A percentile compares a stretch with the other conserved stretches of the same genome.
phyloP scores from a whole-genome alignment of 768 basidiomycete genomes.

The Dioszegia hungarica region DNA sequence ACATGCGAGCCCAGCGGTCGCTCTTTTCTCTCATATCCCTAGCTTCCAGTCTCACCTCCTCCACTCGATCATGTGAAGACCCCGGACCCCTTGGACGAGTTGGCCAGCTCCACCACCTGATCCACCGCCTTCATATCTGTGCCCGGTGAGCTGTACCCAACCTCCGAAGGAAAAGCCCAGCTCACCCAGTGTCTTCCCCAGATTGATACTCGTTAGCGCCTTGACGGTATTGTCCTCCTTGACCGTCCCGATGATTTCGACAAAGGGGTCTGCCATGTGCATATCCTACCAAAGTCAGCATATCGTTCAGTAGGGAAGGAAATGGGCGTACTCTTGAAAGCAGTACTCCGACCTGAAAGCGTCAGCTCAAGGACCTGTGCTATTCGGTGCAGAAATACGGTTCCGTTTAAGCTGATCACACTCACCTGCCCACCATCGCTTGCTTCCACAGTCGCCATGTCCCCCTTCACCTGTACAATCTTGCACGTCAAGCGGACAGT shows the following conservation, averaged over 20 bases:
- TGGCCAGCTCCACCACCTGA: conserved; percentile 32
- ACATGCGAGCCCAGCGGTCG: neutral
- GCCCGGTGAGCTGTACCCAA: neutral
- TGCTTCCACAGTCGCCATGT: conserved; percentile 59
- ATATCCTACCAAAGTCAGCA: conserved; percentile 49
- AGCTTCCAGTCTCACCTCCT: neutral
- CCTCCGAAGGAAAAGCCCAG: neutral
- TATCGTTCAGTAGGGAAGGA: neutral
- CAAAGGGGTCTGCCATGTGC: conserved; percentile 55
- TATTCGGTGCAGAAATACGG: no score
- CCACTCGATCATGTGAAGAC: conserved; percentile 17
- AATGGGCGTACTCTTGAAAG: conserved; percentile 21
- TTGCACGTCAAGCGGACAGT: conserved; percentile 63
- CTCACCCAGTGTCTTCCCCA: conserved; percentile 65
- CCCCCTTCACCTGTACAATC: conserved; percentile 57
- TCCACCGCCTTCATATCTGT: conserved; percentile 44
- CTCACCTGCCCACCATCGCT: conserved; percentile 62
- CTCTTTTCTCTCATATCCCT: neutral
- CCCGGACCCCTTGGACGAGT: conserved; percentile 38
- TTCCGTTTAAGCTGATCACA: no score
- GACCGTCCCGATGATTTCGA: conserved; percentile 67
- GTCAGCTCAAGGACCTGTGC: neutral
- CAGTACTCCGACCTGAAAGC: conserved; percentile 28
- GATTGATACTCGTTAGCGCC: conserved; percentile 55
- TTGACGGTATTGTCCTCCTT: conserved; percentile 58